These are phyloP conservation scores for Ailanthus altissimus DNA, from an alignment of 345 rosid genomes.

Conservation along the genomic window DNA sequence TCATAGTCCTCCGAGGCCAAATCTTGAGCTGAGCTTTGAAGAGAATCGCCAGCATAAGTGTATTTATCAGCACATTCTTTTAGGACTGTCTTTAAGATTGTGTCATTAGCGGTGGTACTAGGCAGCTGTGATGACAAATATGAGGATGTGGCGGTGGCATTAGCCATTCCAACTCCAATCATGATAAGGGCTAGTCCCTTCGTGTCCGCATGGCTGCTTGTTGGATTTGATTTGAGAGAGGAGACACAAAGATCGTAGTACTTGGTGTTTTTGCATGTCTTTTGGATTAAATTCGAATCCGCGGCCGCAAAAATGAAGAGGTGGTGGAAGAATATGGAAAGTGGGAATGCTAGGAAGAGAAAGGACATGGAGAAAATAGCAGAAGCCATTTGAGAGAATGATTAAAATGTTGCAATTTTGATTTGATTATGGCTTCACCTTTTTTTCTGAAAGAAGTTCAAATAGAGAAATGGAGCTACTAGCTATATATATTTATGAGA, in stretches of 20 bases:
- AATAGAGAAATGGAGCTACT: background rate
- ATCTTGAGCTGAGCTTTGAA: constrained; percentile 48
- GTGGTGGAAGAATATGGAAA: background rate
- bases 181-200: constrained; percentile 67
- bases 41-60: constrained; percentile 54
- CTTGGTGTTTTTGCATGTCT: constrained; percentile 67
- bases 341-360: constrained; percentile 24
- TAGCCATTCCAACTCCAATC: constrained; percentile 54
- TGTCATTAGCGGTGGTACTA: constrained; percentile 28
- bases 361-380: constrained; percentile 23
- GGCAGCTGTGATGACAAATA: constrained; percentile 46
- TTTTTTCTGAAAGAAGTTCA: background rate
- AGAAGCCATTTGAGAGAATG: constrained; percentile 22
- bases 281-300: constrained; percentile 45
- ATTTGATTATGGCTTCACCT: background rate
- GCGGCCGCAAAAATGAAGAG: constrained; percentile 19
- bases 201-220: constrained; percentile 53
- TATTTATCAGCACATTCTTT: constrained; percentile 75
- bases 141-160: constrained; percentile 72
- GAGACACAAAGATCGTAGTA: constrained; percentile 73
- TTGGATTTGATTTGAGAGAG: constrained; percentile 66
- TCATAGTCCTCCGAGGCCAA: constrained; percentile 57
- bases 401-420: background rate
- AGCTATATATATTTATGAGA: too few relatives aligned
- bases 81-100: constrained; percentile 39